These are phyloP conservation scores for Leishmania braziliensis DNA, from an alignment of 208 protist genomes.

Conservation along the genomic window DNA sequence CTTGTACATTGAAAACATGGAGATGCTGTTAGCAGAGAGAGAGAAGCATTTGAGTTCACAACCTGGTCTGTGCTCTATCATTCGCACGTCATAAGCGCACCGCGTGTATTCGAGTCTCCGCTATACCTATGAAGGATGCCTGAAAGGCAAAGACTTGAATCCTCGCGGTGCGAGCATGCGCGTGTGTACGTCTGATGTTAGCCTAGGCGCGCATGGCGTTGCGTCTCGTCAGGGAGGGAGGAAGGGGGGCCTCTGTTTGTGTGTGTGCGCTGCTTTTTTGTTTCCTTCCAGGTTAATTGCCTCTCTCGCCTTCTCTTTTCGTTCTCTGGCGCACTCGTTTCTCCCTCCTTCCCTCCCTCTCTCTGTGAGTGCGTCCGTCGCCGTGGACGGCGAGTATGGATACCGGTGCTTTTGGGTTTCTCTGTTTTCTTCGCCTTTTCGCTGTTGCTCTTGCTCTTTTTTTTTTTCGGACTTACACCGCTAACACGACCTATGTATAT, in stretches of 20 bases:
- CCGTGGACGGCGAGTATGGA: background rate
- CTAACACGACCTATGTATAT: background rate
- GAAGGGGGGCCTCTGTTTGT: background rate
- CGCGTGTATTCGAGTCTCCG: background rate
- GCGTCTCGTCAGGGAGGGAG: background rate
- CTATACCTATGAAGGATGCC: background rate
- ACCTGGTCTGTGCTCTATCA: background rate
- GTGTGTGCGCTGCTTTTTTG: background rate
- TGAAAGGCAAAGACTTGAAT: background rate
- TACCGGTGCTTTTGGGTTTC: background rate
- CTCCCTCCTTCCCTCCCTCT: background rate
- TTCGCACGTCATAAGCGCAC: background rate
- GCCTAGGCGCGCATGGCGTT: background rate
- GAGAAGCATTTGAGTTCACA: background rate
- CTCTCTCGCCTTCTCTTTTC: background rate
- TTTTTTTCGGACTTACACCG: background rate
- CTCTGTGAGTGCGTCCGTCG: background rate
- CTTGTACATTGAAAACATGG: background rate
- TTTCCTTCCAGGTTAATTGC: background rate
- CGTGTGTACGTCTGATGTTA: background rate
- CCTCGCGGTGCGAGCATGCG: background rate
- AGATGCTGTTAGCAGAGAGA: background rate
- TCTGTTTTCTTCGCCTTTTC: background rate
- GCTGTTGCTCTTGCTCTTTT: background rate
- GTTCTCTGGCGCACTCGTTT: background rate